Evolutionary conservation across 306 rosid species (phyloP), one percentile per base, ranked within the genome.

Genomic region (Cicer pinnatifidum): DNA sequence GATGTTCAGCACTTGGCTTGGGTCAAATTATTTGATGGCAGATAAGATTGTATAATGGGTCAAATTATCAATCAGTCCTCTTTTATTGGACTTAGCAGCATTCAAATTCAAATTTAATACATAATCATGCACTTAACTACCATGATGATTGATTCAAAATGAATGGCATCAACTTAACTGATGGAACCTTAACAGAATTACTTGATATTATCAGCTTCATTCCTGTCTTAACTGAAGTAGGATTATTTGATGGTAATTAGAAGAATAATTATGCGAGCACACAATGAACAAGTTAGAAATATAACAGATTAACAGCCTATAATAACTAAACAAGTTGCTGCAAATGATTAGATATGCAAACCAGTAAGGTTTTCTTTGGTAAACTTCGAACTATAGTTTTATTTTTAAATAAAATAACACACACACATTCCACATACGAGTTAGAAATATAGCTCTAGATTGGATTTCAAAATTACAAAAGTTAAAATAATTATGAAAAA

Each of bases 41-140:
- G 65, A 10, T 47, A 67, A 9, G 53, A 41, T 41, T 41, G 9
- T 41, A 41, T 8, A 41, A 41, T 41, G 45, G 45, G 9, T 41
- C 8, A 41, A 41, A 41, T 6, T 9, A 41, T 41, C 45, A 9
- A 8, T 20, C 20, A 16, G 38, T 50, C 54, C 62, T 58, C 39
- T 67, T 71, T 11, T n/a, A 6, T 52, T 57, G 33, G 19, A 72
- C 58, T 59, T 58, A n/a, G 1, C 51, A 12, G 48, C 72, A 47
- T 70, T 65, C 76, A 48, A 50, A 13, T 50, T 48, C 0, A 15
- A 50, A 50, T 13, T 13, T 50, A 50, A 15, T 56, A 71, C 56
- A 54, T 65, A 67, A 68, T 85, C 68, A 77, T 78, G 71, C 56
- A 79, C 75, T 72, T 77, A 82, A 82, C 87, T 20, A 80, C 86